Conservation (phyloP, 1,139 yeast species). For the Suhomyces atakaporum region DNA sequence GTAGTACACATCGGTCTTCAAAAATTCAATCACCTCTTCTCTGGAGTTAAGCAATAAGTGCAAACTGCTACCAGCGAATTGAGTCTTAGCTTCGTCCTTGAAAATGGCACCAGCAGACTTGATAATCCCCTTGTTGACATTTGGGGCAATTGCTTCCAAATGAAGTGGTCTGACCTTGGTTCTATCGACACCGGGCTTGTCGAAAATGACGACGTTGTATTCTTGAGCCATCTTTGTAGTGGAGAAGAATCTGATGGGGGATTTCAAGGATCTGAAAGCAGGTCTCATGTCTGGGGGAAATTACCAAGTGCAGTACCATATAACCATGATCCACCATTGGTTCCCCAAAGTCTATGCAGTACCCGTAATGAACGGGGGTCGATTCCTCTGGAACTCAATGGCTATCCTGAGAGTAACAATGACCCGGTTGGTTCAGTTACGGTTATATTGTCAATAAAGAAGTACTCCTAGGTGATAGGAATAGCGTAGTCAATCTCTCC, state of each 20-base stretch:
- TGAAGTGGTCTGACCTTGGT: slow-evolving; percentile 58
- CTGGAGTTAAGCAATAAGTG: slow-evolving; percentile 63
- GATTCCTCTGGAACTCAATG: too few species aligned
- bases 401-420: too few species aligned
- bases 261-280: slow-evolving; percentile 3
- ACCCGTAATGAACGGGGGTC: neutral
- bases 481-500: too few species aligned
- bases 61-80: slow-evolving; percentile 71
- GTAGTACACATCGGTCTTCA: slow-evolving; percentile 65
- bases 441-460: too few species aligned
- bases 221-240: slow-evolving; percentile 33
- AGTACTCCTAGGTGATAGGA: too few species aligned
- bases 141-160: slow-evolving; percentile 53
- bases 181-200: slow-evolving; percentile 66
- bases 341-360: too few species aligned
- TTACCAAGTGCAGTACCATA: slow-evolving; percentile 3
- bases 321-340: too few species aligned
- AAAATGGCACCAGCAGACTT: slow-evolving; percentile 68
- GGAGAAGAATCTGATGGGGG: slow-evolving; percentile 6
- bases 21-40: slow-evolving; percentile 63
- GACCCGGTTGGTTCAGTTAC: too few species aligned
- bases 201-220: slow-evolving; percentile 72
- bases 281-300: slow-evolving; percentile 3
- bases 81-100: slow-evolving; percentile 49
- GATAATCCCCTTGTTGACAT: slow-evolving; percentile 55